phyloP scores from a whole-genome alignment of 1,139 yeast genomes.

The Suhomyces choctaworum region DNA sequence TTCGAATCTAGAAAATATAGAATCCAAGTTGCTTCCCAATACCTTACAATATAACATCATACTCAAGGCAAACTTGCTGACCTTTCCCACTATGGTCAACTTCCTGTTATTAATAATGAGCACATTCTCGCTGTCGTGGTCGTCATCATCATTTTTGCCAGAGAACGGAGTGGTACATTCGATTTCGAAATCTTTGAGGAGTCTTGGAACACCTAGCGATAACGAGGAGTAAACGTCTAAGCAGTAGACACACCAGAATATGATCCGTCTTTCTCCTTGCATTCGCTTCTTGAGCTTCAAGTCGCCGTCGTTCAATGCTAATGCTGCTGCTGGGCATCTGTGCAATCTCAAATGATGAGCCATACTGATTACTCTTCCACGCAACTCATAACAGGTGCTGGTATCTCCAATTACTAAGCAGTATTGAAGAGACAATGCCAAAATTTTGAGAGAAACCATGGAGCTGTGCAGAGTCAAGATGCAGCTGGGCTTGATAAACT shows the following conservation, averaged over 20 bases:
- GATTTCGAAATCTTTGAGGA: conserved; percentile 75
- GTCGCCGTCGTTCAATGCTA: conserved; percentile 46
- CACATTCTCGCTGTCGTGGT: conserved; percentile 50
- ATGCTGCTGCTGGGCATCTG: conserved; percentile 83
- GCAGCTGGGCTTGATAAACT: conserved; percentile 54
- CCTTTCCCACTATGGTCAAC: conserved; percentile 68
- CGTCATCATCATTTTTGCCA: conserved; percentile 50
- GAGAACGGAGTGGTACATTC: conserved; percentile 84
- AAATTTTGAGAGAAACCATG: conserved; percentile 67
- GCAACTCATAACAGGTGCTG: conserved; percentile 68
- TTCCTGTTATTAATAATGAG: conserved; percentile 58
- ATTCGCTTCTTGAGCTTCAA: conserved; percentile 54
- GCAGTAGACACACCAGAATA: conserved; percentile 83
- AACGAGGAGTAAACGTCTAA: conserved; percentile 76
- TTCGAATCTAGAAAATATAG: conserved; percentile 54
- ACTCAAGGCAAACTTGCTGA: conserved; percentile 59
- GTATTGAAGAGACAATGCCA: conserved; percentile 68
- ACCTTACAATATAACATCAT: conserved; percentile 72
- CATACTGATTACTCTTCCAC: conserved; percentile 79
- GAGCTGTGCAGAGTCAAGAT: conserved; percentile 57
- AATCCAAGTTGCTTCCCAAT: conserved; percentile 71
- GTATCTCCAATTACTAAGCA: conserved; percentile 74
- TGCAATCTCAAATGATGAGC: conserved; percentile 84
- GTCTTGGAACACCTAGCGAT: conserved; percentile 78
- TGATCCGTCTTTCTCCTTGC: conserved; percentile 78